Conservation (phyloP, 2,329 filamentous ascomycete genomes). For the Cladosporium oxysporum region DNA sequence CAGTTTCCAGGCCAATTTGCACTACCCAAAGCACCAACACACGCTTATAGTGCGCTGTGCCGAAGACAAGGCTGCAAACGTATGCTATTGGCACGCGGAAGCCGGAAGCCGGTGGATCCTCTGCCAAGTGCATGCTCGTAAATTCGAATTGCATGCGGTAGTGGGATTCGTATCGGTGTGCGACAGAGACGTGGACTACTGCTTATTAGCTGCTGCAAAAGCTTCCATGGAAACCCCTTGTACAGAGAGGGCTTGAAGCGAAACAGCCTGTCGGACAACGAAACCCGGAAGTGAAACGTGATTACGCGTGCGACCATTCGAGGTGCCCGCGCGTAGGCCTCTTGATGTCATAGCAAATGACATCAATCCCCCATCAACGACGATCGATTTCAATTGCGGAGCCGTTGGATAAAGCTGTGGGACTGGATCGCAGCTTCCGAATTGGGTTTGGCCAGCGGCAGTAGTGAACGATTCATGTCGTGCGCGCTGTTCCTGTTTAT, state of each 20-base stretch:
- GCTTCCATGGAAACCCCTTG: neutral
- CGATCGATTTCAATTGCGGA: neutral
- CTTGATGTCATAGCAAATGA: constrained; percentile 16
- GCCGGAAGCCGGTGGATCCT: constrained; percentile 1
- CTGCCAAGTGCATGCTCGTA: constrained; percentile 7
- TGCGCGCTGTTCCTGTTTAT: neutral
- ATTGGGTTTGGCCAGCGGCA: neutral
- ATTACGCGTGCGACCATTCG: constrained; percentile 13
- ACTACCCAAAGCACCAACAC: neutral
- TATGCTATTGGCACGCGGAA: constrained; percentile 15
- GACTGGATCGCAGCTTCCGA: constrained; percentile 1
- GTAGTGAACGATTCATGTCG: constrained; percentile 4
- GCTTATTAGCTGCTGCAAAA: neutral
- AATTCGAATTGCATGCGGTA: constrained; percentile 7
- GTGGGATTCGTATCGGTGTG: constrained; percentile 13
- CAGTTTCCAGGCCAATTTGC: constrained; percentile 4
- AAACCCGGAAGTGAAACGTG: constrained; percentile 16
- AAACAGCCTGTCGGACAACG: neutral
- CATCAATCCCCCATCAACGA: neutral
- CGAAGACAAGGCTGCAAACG: constrained; percentile 2
- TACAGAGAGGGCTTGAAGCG: neutral
- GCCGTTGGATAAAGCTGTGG: constrained; percentile 1
- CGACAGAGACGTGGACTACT: neutral
- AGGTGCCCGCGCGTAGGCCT: neutral
- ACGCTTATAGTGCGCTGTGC: neutral